Evolutionary conservation across 768 basidiomycete species (phyloP), one percentile per base, ranked within the genome.

Genomic region (Calocybe cyanea): DNA sequence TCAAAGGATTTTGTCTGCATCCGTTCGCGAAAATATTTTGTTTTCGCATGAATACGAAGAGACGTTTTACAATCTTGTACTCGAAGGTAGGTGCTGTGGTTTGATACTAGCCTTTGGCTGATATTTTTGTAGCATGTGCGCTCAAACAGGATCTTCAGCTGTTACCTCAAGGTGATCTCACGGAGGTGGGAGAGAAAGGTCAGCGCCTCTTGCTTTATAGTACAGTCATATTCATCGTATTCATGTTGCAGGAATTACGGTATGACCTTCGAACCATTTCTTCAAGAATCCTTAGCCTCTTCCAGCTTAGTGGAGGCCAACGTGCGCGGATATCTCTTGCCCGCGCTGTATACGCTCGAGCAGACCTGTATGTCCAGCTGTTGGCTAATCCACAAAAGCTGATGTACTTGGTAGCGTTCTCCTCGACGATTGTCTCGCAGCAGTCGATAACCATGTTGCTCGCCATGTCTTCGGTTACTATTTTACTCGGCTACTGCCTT

Each of bases 11-110:
- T 75, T 94, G 63, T 91, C 89, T 1, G 81, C 89, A 0, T 84
- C 88, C 2, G 78, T 97, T 40, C 78, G 85, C 30, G 89, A 92
- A 34, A 98, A 98, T 57, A 97, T 98, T 49, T 59, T 90, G 25
- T 97, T 98, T 67, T 92, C 85, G 8, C 87, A 94, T 63, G 77
- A 83, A 54, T 96, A 85, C 50, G 92, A 97, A 41, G 84, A 87
- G 50, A 73, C 71, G 0, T 95, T 91, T 54, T 95, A 94, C 55
- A 76, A 87, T 43, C 58, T 83, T 13, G 91, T 93, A 4, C 63
- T 93, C 3, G 88, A 92, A 69, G 87, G 88, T 38, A 38, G 21
- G 31, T 7, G 39, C 10, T 34, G 10, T n/a, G 19, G 4, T 6
- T 25, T n/a, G 18, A 35, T 23, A 13, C 24, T 34, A 35, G n/a